These are phyloP conservation scores for Xylaria polymorpha DNA, from an alignment of 2,329 filamentous ascomycete genomes.

Conservation along the genomic window DNA sequence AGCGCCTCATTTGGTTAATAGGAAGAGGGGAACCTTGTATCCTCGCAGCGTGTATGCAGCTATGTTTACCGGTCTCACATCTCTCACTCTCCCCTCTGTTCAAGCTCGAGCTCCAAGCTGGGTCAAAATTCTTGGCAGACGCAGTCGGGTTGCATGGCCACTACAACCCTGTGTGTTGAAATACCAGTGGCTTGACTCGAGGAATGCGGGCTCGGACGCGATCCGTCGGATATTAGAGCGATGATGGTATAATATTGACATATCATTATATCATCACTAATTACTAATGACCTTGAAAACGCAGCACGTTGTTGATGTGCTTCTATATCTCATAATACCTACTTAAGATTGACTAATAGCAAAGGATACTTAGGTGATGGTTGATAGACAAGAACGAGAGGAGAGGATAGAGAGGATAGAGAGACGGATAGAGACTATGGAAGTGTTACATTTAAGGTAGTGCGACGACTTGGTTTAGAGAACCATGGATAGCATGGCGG, in stretches of 20 bases:
- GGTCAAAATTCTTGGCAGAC: background rate
- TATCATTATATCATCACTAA: background rate
- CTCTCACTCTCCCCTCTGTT: background rate
- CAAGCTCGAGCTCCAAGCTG: background rate
- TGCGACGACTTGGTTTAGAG: background rate
- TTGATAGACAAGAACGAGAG: background rate
- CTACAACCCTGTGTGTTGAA: background rate
- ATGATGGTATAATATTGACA: background rate
- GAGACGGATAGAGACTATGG: background rate
- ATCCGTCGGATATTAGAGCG: no score
- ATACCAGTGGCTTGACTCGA: background rate
- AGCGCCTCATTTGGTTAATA: background rate
- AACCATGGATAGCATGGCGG: background rate
- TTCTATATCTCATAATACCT: background rate
- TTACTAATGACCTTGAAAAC: background rate
- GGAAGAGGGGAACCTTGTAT: conserved; percentile 7
- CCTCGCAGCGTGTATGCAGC: background rate
- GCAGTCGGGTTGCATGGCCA: background rate
- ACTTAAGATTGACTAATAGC: background rate
- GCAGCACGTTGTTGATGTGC: background rate
- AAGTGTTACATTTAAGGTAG: no score
- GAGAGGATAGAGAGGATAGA: background rate
- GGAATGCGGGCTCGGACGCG: background rate
- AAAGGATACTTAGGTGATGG: background rate
- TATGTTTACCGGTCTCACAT: background rate